Percentiles rank a stretch among this genome's conserved stretches.
These are phyloP conservation scores for Pseudogymnoascus sp. DNA, from an alignment of 2,329 filamentous ascomycete species.

Conservation along the genomic window DNA sequence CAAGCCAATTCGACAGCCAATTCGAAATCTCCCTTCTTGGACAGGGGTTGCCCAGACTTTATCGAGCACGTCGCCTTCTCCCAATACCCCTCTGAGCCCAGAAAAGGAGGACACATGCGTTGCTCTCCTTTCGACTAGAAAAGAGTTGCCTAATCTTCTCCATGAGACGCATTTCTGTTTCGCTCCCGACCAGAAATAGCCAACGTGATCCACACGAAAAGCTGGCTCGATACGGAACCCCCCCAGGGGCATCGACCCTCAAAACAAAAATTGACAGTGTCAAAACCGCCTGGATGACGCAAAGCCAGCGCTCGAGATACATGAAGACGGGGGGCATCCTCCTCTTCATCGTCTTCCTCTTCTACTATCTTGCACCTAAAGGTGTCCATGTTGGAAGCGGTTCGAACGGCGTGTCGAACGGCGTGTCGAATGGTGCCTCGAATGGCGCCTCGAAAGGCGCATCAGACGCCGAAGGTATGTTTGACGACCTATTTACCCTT, in stretches of 20 bases:
- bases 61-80: background rate
- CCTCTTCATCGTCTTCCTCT: constrained; percentile 51
- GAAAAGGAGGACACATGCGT: constrained; percentile 2
- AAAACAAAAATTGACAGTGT: constrained; percentile 45
- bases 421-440: background rate
- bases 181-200: constrained; percentile 54
- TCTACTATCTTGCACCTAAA: constrained; percentile 56
- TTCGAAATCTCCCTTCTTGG: constrained; percentile 6
- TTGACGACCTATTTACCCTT: background rate
- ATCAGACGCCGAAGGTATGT: constrained; percentile 19
- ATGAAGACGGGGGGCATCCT: constrained; percentile 58
- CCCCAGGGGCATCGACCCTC: constrained; percentile 35
- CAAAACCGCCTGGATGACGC: constrained; percentile 53
- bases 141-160: constrained; percentile 11
- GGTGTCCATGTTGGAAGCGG: constrained; percentile 28
- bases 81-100: background rate
- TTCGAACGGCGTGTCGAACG: constrained; percentile 14
- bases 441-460: background rate
- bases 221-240: constrained; percentile 49
- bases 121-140: constrained; percentile 3
- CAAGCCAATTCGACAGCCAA: constrained; percentile 1
- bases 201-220: constrained; percentile 59
- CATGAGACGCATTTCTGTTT: constrained; percentile 62
- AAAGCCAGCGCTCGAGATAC: constrained; percentile 59
- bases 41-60: constrained; percentile 5